Percentiles rank a stretch among this genome's conserved stretches.
These are phyloP conservation scores for Ettlia oleoabundans DNA, from an alignment of 139 green algal species.

Conservation along the genomic window DNA sequence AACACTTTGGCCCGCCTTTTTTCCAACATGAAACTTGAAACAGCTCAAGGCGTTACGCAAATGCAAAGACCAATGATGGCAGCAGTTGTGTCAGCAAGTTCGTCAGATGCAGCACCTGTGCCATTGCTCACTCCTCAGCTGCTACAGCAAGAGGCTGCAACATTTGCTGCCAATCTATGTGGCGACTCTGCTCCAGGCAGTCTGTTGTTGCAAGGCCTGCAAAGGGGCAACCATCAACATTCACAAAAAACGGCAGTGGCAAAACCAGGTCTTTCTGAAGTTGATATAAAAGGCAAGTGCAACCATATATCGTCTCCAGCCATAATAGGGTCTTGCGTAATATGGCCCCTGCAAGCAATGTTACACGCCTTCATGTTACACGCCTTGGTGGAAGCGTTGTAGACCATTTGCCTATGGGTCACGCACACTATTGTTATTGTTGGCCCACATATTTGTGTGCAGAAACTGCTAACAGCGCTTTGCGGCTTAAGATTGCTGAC, in stretches of 20 bases:
- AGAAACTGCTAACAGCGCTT: not conserved
- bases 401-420: not conserved
- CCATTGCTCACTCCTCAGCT: slow-evolving; percentile 60
- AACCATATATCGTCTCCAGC: not conserved
- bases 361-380: no score
- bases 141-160: slow-evolving; percentile 42
- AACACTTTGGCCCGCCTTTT: slow-evolving; percentile 34
- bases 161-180: not conserved
- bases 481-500: slow-evolving; percentile 20
- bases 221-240: not conserved
- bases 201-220: slow-evolving; percentile 17
- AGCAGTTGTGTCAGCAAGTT: not conserved
- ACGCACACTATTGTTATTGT: not conserved
- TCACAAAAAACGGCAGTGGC: not conserved
- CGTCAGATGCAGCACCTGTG: not conserved
- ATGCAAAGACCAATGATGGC: not conserved
- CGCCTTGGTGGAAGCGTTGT: no score
- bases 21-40: slow-evolving; percentile 22
- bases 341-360: not conserved
- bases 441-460: not conserved
- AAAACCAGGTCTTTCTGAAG: not conserved
- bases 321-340: not conserved
- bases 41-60: no score
- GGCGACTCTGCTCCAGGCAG: slow-evolving; percentile 4
- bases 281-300: not conserved